A percentile compares a stretch with the other conserved stretches of the same genome.
These are phyloP conservation scores for Fistulinella prunicolor DNA, from an alignment of 768 basidiomycete genomes.

Conservation along the genomic window DNA sequence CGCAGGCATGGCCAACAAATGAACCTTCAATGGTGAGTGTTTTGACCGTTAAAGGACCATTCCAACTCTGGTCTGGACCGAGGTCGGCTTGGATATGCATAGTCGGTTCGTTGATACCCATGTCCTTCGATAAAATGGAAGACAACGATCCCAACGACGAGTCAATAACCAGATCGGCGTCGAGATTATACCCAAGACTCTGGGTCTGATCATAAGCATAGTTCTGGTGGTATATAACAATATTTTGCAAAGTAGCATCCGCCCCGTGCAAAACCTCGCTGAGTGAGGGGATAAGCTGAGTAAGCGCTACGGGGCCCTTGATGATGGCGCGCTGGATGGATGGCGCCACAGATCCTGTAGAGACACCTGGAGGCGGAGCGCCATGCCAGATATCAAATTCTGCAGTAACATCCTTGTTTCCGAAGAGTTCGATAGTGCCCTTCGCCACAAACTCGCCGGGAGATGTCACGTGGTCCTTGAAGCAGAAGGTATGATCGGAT, in stretches of 20 bases:
- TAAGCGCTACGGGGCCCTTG: constrained; percentile 2
- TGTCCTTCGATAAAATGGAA: no score
- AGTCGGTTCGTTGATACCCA: background rate
- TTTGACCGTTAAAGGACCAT: background rate
- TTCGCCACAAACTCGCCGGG: background rate
- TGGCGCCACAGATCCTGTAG: background rate
- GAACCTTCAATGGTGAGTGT: constrained; percentile 1
- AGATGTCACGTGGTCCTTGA: background rate
- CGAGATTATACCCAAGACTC: constrained; percentile 1
- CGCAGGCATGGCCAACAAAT: background rate
- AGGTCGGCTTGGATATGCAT: background rate
- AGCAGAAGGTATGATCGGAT: background rate
- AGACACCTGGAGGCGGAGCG: constrained; percentile 2
- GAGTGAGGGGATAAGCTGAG: constrained; percentile 3
- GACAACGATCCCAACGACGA: constrained; percentile 1
- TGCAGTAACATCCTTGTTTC: background rate
- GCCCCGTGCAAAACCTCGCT: background rate
- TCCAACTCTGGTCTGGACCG: constrained; percentile 4
- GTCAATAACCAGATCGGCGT: constrained; percentile 1
- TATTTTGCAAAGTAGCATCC: constrained; percentile 1
- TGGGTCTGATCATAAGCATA: constrained; percentile 2
- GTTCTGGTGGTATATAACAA: constrained; percentile 8
- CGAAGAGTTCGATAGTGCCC: constrained; percentile 5
- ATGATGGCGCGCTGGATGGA: constrained; percentile 2
- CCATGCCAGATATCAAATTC: constrained; percentile 6